A percentile compares a stretch with the other conserved stretches of the same genome.
These are phyloP conservation scores for Cupressus sempervirens DNA, from an alignment of 75 land plant genomes.

Conservation along the genomic window DNA sequence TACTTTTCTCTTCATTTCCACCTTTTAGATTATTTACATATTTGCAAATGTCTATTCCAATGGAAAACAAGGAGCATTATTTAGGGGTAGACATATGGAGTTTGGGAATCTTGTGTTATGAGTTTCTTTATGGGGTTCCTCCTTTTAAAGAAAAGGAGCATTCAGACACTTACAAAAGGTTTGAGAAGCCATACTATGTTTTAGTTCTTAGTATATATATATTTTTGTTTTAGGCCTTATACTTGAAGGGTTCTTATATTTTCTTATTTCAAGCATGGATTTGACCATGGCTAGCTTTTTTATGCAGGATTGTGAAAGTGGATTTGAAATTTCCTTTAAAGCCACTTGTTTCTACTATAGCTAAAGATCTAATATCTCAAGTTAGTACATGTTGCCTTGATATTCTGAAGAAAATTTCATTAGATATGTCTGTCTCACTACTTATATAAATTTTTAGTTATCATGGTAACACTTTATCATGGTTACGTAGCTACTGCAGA, in stretches of 20 bases:
- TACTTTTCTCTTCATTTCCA: not conserved
- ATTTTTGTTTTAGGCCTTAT: not conserved
- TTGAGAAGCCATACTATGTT: not conserved
- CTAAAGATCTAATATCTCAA: slow-evolving; percentile 84
- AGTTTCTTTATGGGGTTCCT: too few relatives aligned
- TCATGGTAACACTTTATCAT: not conserved
- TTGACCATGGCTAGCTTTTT: too few relatives aligned
- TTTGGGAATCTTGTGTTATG: too few relatives aligned
- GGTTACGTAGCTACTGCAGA: slow-evolving; percentile 64
- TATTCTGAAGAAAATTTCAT: not conserved
- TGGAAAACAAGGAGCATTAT: slow-evolving; percentile 92
- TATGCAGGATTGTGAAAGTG: slow-evolving; percentile 86
- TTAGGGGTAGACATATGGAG: slow-evolving; percentile 81
- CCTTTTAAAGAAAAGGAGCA: slow-evolving; percentile 95
- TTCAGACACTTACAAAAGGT: slow-evolving; percentile 86
- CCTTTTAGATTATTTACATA: not conserved
- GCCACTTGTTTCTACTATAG: slow-evolving; percentile 71
- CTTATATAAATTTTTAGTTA: not conserved
- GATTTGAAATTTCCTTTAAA: slow-evolving; percentile 81
- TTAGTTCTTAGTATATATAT: not conserved
- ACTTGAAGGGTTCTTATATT: not conserved
- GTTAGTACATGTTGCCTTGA: slow-evolving; percentile 22
- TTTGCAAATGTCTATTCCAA: slow-evolving; percentile 25
- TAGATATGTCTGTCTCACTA: not conserved
- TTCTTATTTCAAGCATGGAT: not conserved